phyloP scores from a whole-genome alignment of 1,284 basidiomycete genomes.

The Mycena sp. region DNA sequence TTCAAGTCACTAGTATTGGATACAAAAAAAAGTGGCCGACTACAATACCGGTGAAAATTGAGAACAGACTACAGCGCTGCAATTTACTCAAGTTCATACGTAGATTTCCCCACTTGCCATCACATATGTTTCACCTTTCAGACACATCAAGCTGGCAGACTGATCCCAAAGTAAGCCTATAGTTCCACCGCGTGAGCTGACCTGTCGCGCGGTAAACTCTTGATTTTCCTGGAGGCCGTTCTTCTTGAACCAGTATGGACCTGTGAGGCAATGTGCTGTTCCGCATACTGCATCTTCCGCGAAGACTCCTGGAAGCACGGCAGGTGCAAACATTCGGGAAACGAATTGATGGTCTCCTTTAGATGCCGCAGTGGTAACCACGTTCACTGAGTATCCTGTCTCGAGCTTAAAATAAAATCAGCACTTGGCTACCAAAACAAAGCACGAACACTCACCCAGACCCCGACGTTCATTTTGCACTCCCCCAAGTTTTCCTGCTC shows the following conservation, averaged over 20 bases:
- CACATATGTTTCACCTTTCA: slow-evolving; percentile 15
- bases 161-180: slow-evolving; percentile 35
- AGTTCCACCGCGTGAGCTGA: slow-evolving; percentile 61
- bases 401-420: slow-evolving; percentile 35
- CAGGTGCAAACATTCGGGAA: slow-evolving; percentile 63
- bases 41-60: no score
- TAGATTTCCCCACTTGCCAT: slow-evolving; percentile 14
- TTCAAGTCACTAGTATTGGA: no score
- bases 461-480: slow-evolving; percentile 43
- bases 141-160: neutral
- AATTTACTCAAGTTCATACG: no score
- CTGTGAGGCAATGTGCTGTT: slow-evolving; percentile 61
- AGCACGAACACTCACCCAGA: slow-evolving; percentile 48
- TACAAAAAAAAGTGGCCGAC: no score
- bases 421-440: neutral
- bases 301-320: slow-evolving; percentile 38
- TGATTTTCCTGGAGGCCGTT: slow-evolving; percentile 42
- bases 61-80: no score
- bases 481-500: slow-evolving; percentile 51
- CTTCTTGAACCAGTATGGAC: slow-evolving; percentile 60
- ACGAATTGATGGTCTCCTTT: slow-evolving; percentile 50
- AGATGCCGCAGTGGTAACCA: slow-evolving; percentile 51
- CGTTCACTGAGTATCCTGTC: slow-evolving; percentile 45
- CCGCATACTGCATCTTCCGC: slow-evolving; percentile 68
- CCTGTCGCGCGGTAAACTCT: slow-evolving; percentile 56